Base-by-base conservation (phyloP, 139 green algal species). In the Chlorella vulgaris region DNA sequence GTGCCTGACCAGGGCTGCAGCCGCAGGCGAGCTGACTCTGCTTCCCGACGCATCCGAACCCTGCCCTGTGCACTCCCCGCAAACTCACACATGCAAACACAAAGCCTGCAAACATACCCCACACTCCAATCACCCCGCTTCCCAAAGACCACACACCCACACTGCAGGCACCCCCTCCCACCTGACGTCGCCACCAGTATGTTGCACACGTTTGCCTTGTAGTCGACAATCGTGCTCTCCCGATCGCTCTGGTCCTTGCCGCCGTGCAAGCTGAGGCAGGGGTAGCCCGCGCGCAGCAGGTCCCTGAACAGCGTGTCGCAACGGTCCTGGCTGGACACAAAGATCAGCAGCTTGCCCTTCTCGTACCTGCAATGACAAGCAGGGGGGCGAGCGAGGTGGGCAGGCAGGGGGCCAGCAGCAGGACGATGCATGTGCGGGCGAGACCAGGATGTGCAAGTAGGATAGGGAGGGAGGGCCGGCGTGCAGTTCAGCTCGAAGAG, bases 221-320 rank as follows among this genome's bases (percentile, higher is more conserved):
- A 99, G 90, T 99, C 97, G 5, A 89, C 76, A 50, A 99, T 94
- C 62, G 97, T 99, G 80, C 80, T 93, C 86, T 99, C 95, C 1
- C 96, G 89, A 87, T 99, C 96, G 28, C 50, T 90, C 91, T 99
- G 96, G 78, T 99, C 97, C 88, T 99, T 99, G 81, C 94, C 97
- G 31, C 97, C 97, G 84, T 99, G 97, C 78, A 99, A 90, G 29
- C 86, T 79, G 35, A 93, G 85, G 35, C 51, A 67, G 7, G 78
- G 68, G 68, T 80, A 80, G 4, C 82, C 76, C 33, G 80, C 66
- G 35, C 74, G 82, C 76, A 81, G 87, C 42, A 98, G 88, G 84
- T 98, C 93, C 36, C 91, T 84, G 90, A 99, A 99, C 19, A 99
- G 87, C 76, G 83, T 91, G 91, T 98, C 95, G 74, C 93, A 98